Evolutionary conservation across 495 filamentous ascomycete species (phyloP), one percentile per base, ranked within the genome.

Genomic region (Cercophora scortea): DNA sequence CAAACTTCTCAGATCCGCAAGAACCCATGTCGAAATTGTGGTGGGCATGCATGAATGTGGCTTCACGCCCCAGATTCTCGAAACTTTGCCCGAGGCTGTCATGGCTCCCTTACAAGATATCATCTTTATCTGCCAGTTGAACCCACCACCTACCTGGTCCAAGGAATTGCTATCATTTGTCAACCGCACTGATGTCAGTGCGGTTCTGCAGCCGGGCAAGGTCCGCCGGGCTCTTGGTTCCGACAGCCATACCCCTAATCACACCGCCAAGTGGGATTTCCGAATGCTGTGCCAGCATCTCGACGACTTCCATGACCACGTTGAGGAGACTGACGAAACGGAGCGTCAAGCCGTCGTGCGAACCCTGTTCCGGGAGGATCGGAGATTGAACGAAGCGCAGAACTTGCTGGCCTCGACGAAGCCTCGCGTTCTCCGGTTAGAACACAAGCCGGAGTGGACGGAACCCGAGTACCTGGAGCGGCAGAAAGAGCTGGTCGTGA

Each of bases 301-400:
- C 1, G 67, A 71, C 16, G 67, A 71, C 16, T 61, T 70, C 16
- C 69, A 68, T 39, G 66, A 71, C 34, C 58, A 60, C 0, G 60
- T 64, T 13, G 73, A 78, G 32, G 74, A 75, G 17, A 61, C 66
- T 8, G 71, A 71, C 12, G 90, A 90, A 59, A 80, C 83, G 33
- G 91, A 96, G 59, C 79, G 90, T 13, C 83, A 89, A 61, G 79
- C 82, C 1, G 79, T 97, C 9, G 89, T 91, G 12, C 79, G 83
- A 42, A 70, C 92, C 12, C 84, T 97, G 47, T 99, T 95, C 74
- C 84, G 84, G 47, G 89, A 97, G 48, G 93, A 99, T 58, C 82
- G 86, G 50, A 85, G 93, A 16, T 85, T 94, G 48, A 72, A 84
- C 19, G 93, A 97, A 66, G 92, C 89, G 3, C 79, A 79, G 39